phyloP scores from a whole-genome alignment of 441 rosid genomes.

The Pelargonium fulgidum region DNA sequence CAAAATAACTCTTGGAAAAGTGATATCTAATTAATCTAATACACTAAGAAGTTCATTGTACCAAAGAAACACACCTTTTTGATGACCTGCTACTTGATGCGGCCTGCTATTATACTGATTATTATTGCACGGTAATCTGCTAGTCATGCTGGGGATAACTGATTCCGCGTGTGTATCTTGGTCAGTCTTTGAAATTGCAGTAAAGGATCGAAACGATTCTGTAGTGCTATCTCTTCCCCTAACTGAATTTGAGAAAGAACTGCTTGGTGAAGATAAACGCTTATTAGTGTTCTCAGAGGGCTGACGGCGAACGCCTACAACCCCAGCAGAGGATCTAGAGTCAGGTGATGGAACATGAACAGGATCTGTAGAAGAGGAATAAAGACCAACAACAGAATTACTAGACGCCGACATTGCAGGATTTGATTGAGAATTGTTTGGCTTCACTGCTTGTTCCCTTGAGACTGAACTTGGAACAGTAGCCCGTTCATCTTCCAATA shows the following conservation, averaged over 20 bases:
- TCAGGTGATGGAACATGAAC: constrained; percentile 96
- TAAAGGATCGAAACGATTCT: constrained; percentile 50
- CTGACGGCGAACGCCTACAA: constrained; percentile 63
- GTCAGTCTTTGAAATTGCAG: constrained; percentile 46
- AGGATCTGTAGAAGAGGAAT: constrained; percentile 85
- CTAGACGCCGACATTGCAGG: constrained; percentile 39
- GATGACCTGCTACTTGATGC: constrained; percentile 54
- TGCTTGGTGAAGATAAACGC: constrained; percentile 35
- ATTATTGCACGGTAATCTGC: constrained; percentile 39
- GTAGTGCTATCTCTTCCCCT: constrained; percentile 44
- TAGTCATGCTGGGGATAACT: constrained; percentile 36
- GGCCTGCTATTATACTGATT: constrained; percentile 53
- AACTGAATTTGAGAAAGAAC: constrained; percentile 43
- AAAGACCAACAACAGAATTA: constrained; percentile 69
- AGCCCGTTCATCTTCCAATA: constrained; percentile 36
- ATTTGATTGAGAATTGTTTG: constrained; percentile 32
- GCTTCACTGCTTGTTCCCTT: constrained; percentile 35
- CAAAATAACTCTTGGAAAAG: not conserved
- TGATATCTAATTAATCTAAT: not conserved
- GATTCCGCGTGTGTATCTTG: constrained; percentile 43
- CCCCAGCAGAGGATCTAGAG: constrained; percentile 73
- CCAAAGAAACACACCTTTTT: constrained; percentile 42
- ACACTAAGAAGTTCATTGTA: not conserved
- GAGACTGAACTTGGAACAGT: constrained; percentile 25
- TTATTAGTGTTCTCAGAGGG: constrained; percentile 43